phyloP scores from a whole-genome alignment of 2,329 filamentous ascomycete species.

The Magnaporthiopsis poae region DNA sequence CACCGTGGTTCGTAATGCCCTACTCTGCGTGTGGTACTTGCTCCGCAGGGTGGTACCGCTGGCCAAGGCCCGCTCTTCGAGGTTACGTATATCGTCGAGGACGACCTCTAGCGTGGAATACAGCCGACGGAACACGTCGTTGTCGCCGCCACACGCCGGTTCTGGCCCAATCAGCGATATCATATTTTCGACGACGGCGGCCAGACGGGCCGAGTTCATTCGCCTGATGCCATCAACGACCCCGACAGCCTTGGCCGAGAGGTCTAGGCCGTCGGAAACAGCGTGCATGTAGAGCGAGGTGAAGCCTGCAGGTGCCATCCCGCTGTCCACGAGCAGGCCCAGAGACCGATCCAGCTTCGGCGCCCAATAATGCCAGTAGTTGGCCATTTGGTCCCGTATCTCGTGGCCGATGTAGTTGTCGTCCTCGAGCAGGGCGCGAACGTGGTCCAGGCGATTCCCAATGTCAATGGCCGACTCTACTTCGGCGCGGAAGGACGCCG shows the following conservation, averaged over 20 bases:
- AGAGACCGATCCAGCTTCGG: conserved; percentile 37
- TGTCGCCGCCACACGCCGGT: too few species aligned
- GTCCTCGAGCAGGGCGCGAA: conserved; percentile 49
- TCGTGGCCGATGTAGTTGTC: conserved; percentile 44
- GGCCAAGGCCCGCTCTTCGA: conserved; percentile 36
- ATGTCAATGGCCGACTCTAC: conserved; percentile 37
- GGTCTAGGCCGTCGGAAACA: conserved; percentile 43
- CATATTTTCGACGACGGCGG: conserved; percentile 15
- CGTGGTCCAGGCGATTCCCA: conserved; percentile 27
- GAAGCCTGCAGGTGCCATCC: conserved; percentile 30
- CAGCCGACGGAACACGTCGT: conserved; percentile 12
- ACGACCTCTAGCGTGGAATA: conserved; percentile 29
- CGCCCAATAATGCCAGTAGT: conserved; percentile 21
- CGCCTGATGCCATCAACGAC: conserved; percentile 47
- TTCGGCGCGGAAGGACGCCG: conserved; percentile 56
- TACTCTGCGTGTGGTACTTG: conserved; percentile 62
- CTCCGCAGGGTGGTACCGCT: conserved; percentile 51
- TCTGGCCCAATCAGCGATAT: conserved; percentile 26
- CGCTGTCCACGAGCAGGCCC: conserved; percentile 33
- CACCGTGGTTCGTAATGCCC: conserved; percentile 64
- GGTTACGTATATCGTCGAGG: conserved; percentile 33
- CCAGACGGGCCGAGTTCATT: conserved; percentile 40
- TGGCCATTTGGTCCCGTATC: conserved; percentile 19
- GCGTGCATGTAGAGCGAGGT: conserved; percentile 52
- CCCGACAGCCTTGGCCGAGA: conserved; percentile 38